A percentile compares a stretch with the other conserved stretches of the same genome.
phyloP scores from a whole-genome alignment of 768 basidiomycete genomes.

The Hygrophorus pudorinus region DNA sequence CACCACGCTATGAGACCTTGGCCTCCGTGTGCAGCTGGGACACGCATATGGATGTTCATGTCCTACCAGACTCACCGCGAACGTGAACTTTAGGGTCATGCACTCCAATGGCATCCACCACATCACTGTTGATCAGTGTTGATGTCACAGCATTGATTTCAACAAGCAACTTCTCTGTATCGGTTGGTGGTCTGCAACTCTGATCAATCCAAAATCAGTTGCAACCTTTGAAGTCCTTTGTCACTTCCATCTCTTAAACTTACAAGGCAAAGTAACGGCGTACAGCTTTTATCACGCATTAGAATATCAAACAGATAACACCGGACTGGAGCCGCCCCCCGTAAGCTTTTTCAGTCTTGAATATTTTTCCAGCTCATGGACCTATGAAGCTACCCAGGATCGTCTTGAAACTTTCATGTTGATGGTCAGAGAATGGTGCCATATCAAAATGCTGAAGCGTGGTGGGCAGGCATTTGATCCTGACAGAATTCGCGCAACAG shows the following conservation, averaged over 20 bases:
- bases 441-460: slow-evolving; percentile 10
- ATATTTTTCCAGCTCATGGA: not conserved
- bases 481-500: slow-evolving; percentile 5
- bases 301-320: slow-evolving; percentile 4
- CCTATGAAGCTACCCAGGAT: not conserved
- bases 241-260: slow-evolving; percentile 13
- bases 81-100: slow-evolving; percentile 8
- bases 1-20: slow-evolving; percentile 1
- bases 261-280: slow-evolving; percentile 10
- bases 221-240: slow-evolving; percentile 13
- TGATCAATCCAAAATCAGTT: slow-evolving; percentile 10
- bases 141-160: slow-evolving; percentile 10
- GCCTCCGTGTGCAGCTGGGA: slow-evolving; percentile 13
- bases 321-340: slow-evolving; percentile 4
- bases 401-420: slow-evolving; percentile 3
- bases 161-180: slow-evolving; percentile 9
- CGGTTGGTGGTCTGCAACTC: slow-evolving; percentile 12
- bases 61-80: not conserved
- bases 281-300: slow-evolving; percentile 15
- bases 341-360: slow-evolving; percentile 2
- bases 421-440: slow-evolving; percentile 8
- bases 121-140: slow-evolving; percentile 15
- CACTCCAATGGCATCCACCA: slow-evolving; percentile 16
- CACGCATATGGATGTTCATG: slow-evolving; percentile 12
- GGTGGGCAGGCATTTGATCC: slow-evolving; percentile 11